A percentile compares a stretch with the other conserved stretches of the same genome.
Evolutionary conservation across 441 rosid species (phyloP).

Genomic region (Hura crepitans): DNA sequence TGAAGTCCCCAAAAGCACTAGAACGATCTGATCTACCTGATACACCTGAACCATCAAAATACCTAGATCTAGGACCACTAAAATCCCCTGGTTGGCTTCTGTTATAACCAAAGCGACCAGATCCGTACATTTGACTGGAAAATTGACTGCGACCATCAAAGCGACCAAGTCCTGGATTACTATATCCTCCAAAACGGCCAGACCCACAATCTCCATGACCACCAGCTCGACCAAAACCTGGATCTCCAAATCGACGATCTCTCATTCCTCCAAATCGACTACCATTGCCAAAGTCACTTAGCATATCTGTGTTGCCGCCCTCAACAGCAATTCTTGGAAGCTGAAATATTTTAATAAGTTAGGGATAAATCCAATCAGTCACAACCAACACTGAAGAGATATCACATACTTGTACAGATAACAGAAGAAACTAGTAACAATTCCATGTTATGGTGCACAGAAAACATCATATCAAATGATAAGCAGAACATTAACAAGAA

Average conservation of each 20-base stretch:
- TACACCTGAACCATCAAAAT: conserved; percentile 30
- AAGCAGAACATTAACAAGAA: background rate
- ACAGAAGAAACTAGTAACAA: background rate
- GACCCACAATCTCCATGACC: conserved; percentile 32
- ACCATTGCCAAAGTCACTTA: conserved; percentile 38
- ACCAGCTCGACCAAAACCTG: conserved; percentile 40
- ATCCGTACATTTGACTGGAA: conserved; percentile 31
- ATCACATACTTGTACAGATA: background rate
- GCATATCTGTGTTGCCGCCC: conserved; percentile 44
- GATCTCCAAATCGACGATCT: conserved; percentile 42
- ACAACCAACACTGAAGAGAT: background rate
- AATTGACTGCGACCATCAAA: conserved; percentile 38
- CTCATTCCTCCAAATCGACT: conserved; percentile 47
- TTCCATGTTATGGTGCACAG: background rate
- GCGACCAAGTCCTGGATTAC: conserved; percentile 41
- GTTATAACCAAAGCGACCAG: conserved; percentile 32
- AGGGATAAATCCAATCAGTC: background rate
- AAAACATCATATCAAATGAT: background rate
- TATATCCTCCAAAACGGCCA: conserved; percentile 37
- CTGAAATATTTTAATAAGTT: conserved; percentile 38
- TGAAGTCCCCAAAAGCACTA: conserved; percentile 45
- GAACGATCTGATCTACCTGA: conserved; percentile 39
- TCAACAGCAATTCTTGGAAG: conserved; percentile 67
- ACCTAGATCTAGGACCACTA: conserved; percentile 33
- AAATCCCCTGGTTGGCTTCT: conserved; percentile 34